Conservation (phyloP, 345 rosid genomes). For the Salix brachista region DNA sequence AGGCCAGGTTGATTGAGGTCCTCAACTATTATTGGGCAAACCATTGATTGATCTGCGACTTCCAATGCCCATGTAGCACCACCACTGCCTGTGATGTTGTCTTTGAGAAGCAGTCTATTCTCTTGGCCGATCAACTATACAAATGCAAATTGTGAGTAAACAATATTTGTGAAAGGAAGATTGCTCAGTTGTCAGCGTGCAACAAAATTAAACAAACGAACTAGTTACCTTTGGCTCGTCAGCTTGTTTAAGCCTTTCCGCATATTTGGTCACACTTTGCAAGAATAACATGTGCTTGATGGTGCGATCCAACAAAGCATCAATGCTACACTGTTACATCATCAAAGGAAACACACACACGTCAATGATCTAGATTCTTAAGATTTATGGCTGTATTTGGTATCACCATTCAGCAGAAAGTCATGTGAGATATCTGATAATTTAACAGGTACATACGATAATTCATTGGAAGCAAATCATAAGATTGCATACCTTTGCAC, state of each 20-base stretch:
- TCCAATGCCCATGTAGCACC: conserved; percentile 87
- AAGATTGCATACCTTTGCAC: conserved; percentile 59
- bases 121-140: conserved; percentile 39
- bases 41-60: conserved; percentile 57
- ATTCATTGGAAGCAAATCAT: conserved; percentile 4
- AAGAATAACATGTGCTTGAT: conserved; percentile 84
- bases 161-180: neutral
- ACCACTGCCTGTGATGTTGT: conserved; percentile 28
- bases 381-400: neutral
- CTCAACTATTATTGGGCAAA: conserved; percentile 82
- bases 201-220: neutral
- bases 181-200: neutral
- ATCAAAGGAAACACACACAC: neutral
- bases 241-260: conserved; percentile 68
- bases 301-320: conserved; percentile 71
- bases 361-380: conserved; percentile 1
- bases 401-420: neutral
- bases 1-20: conserved; percentile 65
- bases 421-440: neutral
- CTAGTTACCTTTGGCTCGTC: conserved; percentile 58
- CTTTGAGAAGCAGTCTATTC: conserved; percentile 28
- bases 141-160: conserved; percentile 15
- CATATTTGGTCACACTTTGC: conserved; percentile 74
- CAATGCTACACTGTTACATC: conserved; percentile 76
- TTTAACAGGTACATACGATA: neutral